Evolutionary conservation across 306 rosid genomes (phyloP).

Genomic region (Erythrophleum fordii): DNA sequence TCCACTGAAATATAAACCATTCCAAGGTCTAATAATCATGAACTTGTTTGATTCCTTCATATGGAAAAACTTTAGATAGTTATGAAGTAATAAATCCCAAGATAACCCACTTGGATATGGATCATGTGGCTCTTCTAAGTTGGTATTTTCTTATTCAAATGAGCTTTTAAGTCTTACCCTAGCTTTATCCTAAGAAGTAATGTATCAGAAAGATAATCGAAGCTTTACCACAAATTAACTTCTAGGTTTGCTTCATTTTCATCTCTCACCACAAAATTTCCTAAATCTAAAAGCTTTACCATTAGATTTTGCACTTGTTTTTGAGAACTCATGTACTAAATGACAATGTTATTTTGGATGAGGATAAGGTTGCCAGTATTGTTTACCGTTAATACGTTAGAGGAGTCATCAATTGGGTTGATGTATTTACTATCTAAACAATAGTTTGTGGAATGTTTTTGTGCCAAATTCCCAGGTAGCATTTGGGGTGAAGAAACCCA

Average conservation of each 20-base stretch:
- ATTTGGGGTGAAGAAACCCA: slow-evolving; percentile 56
- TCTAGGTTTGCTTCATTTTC: background rate
- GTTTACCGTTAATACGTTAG: slow-evolving; percentile 20
- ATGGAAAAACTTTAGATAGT: background rate
- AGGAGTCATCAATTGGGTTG: slow-evolving; percentile 35
- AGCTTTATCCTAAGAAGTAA: slow-evolving; percentile 49
- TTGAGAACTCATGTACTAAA: slow-evolving; percentile 33
- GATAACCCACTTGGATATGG: slow-evolving; percentile 42
- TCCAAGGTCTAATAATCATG: slow-evolving; percentile 23
- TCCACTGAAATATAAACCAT: slow-evolving; percentile 28
- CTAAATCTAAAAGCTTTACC: slow-evolving; percentile 35
- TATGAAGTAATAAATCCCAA: slow-evolving; percentile 3
- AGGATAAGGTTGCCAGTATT: slow-evolving; percentile 24
- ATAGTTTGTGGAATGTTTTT: slow-evolving; percentile 31
- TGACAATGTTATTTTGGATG: background rate
- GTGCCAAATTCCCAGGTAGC: slow-evolving; percentile 58
- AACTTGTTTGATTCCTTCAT: slow-evolving; percentile 12
- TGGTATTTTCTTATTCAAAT: slow-evolving; percentile 32
- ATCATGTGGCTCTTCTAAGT: slow-evolving; percentile 49
- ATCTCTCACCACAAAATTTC: slow-evolving; percentile 43
- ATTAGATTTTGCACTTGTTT: slow-evolving; percentile 7
- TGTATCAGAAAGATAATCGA: slow-evolving; percentile 58
- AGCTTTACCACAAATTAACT: slow-evolving; percentile 49
- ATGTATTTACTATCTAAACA: slow-evolving; percentile 60
- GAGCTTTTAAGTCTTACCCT: slow-evolving; percentile 44